Evolutionary conservation across 192 early-diverging fungal species (phyloP), one percentile per base, ranked within the genome.

Genomic region (Umbelopsis isabellina): DNA sequence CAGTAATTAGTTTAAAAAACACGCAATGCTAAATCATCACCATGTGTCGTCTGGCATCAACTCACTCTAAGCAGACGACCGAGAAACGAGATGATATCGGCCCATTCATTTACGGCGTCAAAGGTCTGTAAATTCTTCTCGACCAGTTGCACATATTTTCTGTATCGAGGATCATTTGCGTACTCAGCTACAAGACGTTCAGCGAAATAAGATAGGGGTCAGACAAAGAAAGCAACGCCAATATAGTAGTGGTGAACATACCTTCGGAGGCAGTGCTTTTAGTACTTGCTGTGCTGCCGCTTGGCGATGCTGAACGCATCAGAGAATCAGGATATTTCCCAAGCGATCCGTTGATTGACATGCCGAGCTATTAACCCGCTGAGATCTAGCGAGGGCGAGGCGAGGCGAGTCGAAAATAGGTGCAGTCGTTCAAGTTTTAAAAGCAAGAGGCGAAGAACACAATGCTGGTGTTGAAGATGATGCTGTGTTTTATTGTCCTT

Each of bases 101-200:
- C 94, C 96, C 96, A 98, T 75, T 98, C 96, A 74, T 87, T 91
- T 4, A 98, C 90, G 48, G 90, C 88, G 77, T 98, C 96, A 75
- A 98, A 98, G n/a, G 91, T 91, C 74, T 93, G 91, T 64, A 98
- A 74, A 64, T 91, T 94, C 66, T 89, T 89, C 47, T 96, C 95
- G 11, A 98, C 88, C 25, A 89, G 80, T 49, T 91, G 87, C 30
- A 87, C 88, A 68, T 96, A 97, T 76, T 91, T 91, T 71, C 87
- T 87, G 77, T 91, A 96, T 65, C 92, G 91, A 46, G 94, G 86
- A 69, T 96, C 94, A 67, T 86, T 88, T 11, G 55, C 55, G 16
- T 61, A 61, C 33, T 61, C 55, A 51, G 22, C 76, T 49, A 21
- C 10, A 10, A 3, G 3, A 41, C 1, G 37, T 6, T 41, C 5